Percentiles rank a stretch among this genome's conserved stretches.
These are phyloP conservation scores for Colletotrichum tofieldiae DNA, from an alignment of 2,329 filamentous ascomycete genomes.

Conservation along the genomic window DNA sequence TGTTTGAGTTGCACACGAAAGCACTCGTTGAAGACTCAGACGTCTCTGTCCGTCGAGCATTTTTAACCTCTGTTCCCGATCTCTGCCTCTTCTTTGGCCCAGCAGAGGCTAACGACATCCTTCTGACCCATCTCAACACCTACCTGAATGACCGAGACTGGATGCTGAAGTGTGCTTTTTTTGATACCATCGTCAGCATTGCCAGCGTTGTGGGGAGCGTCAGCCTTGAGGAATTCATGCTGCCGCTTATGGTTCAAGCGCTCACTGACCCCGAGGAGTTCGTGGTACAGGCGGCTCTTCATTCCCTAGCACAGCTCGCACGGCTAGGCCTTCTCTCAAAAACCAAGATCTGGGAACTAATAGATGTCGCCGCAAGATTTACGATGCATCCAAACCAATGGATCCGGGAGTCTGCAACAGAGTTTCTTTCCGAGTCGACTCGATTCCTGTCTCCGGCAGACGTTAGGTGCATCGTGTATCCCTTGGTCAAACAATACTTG, in stretches of 20 bases:
- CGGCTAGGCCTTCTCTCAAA: slow-evolving; percentile 89
- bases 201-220: slow-evolving; percentile 91
- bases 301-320: slow-evolving; percentile 90
- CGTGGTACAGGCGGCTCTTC: slow-evolving; percentile 91
- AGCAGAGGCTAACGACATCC: slow-evolving; percentile 93
- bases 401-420: slow-evolving; percentile 91
- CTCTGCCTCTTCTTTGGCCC: slow-evolving; percentile 96
- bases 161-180: slow-evolving; percentile 97
- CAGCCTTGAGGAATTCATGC: slow-evolving; percentile 93
- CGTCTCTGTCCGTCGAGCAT: slow-evolving; percentile 88
- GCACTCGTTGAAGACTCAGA: slow-evolving; percentile 90
- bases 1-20: slow-evolving; percentile 92
- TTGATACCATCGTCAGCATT: slow-evolving; percentile 94
- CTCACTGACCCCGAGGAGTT: slow-evolving; percentile 94
- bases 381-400: slow-evolving; percentile 95
- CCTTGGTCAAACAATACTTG: slow-evolving; percentile 85
- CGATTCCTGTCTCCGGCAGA: slow-evolving; percentile 85
- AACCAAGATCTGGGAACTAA: slow-evolving; percentile 87
- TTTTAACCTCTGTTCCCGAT: slow-evolving; percentile 91
- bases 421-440: slow-evolving; percentile 85
- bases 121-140: slow-evolving; percentile 95
- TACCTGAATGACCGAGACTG: slow-evolving; percentile 97
- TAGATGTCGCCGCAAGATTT: slow-evolving; percentile 87
- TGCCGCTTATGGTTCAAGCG: slow-evolving; percentile 96
- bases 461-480: slow-evolving; percentile 85